Percentiles rank a stretch among this genome's conserved stretches.
phyloP scores from a whole-genome alignment of 2,329 filamentous ascomycete species.

The Aspergillus sp. region DNA sequence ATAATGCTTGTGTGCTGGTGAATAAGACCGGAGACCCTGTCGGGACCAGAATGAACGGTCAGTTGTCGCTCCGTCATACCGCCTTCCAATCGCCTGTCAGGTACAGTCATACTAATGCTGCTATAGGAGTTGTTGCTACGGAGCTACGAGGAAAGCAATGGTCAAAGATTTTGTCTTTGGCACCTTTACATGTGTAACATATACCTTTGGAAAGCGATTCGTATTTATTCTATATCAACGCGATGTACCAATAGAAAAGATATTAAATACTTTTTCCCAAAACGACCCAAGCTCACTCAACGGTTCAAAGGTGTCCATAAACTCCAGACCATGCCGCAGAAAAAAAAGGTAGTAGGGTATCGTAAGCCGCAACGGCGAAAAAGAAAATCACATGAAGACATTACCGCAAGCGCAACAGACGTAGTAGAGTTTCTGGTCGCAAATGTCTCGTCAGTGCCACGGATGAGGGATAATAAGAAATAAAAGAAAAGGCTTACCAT shows the following conservation, averaged over 20 bases:
- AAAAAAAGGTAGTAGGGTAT: conserved; percentile 22
- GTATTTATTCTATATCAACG: conserved; percentile 16
- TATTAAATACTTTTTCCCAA: conserved; percentile 4
- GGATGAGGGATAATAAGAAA: neutral
- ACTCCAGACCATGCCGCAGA: conserved; percentile 10
- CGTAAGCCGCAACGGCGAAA: conserved; percentile 13
- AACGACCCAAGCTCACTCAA: conserved; percentile 4
- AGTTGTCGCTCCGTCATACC: conserved; percentile 16
- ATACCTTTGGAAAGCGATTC: conserved; percentile 26
- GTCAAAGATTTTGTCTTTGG: conserved; percentile 96
- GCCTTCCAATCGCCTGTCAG: neutral
- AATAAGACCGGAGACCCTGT: conserved; percentile 96
- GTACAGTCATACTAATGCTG: conserved; percentile 11
- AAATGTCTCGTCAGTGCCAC: neutral
- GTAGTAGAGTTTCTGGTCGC: conserved; percentile 70
- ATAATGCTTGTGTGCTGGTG: conserved; percentile 95
- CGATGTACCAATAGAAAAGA: conserved; percentile 24
- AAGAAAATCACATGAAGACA: conserved; percentile 53
- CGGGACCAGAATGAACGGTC: conserved; percentile 78
- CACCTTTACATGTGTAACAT: conserved; percentile 66
- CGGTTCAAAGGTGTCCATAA: conserved; percentile 1
- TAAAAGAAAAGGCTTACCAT: conserved; percentile 61
- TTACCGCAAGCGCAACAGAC: conserved; percentile 92
- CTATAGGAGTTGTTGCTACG: conserved; percentile 68
- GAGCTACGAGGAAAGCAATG: conserved; percentile 89